Evolutionary conservation across 441 rosid genomes (phyloP), one percentile per base, ranked within the genome.

Genomic region (Gossypium armourianum): DNA sequence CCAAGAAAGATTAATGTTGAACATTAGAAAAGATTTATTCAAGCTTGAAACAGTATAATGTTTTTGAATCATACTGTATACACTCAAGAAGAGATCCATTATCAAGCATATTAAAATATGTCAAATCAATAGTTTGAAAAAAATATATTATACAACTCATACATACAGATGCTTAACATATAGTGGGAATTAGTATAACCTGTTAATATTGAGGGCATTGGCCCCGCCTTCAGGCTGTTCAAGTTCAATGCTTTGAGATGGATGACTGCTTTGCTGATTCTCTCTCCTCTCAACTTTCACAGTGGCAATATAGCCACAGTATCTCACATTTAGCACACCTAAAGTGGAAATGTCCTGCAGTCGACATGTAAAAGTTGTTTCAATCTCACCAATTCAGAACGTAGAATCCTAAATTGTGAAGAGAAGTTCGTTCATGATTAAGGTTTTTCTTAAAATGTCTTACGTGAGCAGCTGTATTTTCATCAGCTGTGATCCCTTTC

Each of bases 161-260:
- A 64, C 9, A 21, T 45, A 23, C 1, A 40, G 19, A 45, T 64
- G 7, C 8, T n/a, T 12, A 21, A 57, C n/a, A 69, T 21, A 40
- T 23, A 40, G 24, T 8, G 47, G 10, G 40, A 57, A 61, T 56
- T 8, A 65, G 32, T 17, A 36, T 77, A 62, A 87, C 92, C 92
- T 87, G 87, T 84, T 88, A 61, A 86, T 81, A 72, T 88, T 88
- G 50, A 88, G 83, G 75, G 92, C 90, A 78, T 82, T 86, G 64
- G 90, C 92, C 64, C 92, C 92, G 24, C 92, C 92, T 80, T 84
- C 92, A 73, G 87, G 88, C 77, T 88, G 90, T 72, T 84, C 86
- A 74, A 83, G 76, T 74, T 83, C 87, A 68, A 79, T 72, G 72
- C 83, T 80, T 54, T 79, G 81, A 78, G 81, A 82, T 61, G 76